Conservation (phyloP, 305 asterid species). For the Fraxinus nigra region DNA sequence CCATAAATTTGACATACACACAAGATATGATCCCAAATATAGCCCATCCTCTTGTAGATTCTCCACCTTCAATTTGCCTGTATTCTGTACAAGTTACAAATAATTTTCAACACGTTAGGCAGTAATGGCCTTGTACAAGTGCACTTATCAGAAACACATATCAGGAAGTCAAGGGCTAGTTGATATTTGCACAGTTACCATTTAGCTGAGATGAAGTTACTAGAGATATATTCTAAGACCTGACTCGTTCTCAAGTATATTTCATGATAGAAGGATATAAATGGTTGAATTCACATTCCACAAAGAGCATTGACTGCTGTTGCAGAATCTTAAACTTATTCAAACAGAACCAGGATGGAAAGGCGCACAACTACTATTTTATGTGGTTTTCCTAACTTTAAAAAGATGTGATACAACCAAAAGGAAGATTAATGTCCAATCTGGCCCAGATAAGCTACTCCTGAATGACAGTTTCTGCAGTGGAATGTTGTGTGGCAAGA, state of each 20-base stretch:
- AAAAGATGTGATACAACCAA: neutral
- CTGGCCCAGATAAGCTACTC: neutral
- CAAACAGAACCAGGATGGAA: neutral
- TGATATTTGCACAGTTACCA: neutral
- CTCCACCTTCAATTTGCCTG: slow-evolving; percentile 50
- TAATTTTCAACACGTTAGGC: slow-evolving; percentile 11
- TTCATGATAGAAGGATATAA: neutral
- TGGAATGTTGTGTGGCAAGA: neutral
- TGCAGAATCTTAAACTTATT: neutral
- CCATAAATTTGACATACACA: slow-evolving; percentile 50
- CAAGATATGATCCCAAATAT: slow-evolving; percentile 80
- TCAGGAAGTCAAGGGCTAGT: slow-evolving; percentile 12
- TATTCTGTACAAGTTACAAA: slow-evolving; percentile 42
- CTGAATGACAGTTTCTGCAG: neutral
- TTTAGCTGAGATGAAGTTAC: neutral
- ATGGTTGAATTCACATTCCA: neutral
- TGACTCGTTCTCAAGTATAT: neutral
- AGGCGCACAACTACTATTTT: neutral
- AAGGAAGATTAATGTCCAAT: neutral
- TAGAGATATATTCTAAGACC: neutral
- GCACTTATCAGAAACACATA: slow-evolving; percentile 15
- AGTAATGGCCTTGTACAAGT: slow-evolving; percentile 9
- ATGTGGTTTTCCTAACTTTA: neutral
- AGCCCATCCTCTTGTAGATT: slow-evolving; percentile 78
- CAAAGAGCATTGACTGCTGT: neutral